These are phyloP conservation scores for Golubevia sp. DNA, from an alignment of 1,284 basidiomycete species.

Conservation along the genomic window DNA sequence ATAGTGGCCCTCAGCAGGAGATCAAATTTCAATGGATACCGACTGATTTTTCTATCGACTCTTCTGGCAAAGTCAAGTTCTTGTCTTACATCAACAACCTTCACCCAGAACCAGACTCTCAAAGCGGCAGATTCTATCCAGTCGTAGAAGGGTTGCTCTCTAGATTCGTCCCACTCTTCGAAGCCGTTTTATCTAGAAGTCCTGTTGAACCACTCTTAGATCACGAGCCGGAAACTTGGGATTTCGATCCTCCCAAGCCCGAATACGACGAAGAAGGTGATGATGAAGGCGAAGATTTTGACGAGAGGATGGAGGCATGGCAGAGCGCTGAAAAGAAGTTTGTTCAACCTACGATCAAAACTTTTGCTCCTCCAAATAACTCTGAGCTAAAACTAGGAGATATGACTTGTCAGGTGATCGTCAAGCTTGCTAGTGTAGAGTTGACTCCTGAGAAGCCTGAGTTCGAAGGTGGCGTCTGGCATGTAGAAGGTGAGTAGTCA, in stretches of 20 bases:
- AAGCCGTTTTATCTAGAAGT: conserved; percentile 67
- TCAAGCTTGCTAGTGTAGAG: conserved; percentile 64
- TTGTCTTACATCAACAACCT: conserved; percentile 69
- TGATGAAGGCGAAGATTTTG: conserved; percentile 2
- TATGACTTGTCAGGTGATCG: conserved; percentile 65
- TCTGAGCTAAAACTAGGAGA: conserved; percentile 62
- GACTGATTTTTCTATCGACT: conserved; percentile 64
- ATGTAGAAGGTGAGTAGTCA: conserved; percentile 62
- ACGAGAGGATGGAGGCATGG: too few species aligned
- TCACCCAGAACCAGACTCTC: conserved; percentile 60
- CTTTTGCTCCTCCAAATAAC: too few species aligned
- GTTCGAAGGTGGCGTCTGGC: conserved; percentile 66
- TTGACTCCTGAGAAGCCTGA: conserved; percentile 65
- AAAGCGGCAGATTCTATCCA: conserved; percentile 55
- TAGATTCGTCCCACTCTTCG: conserved; percentile 66
- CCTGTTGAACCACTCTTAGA: conserved; percentile 2
- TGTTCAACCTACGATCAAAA: too few species aligned
- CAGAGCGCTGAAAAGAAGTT: too few species aligned
- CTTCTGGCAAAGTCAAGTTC: conserved; percentile 58
- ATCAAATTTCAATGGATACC: conserved; percentile 64
- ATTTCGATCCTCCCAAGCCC: not conserved
- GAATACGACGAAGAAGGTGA: conserved; percentile 7
- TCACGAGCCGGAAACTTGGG: not conserved
- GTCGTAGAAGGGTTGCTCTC: conserved; percentile 63
- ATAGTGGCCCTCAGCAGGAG: not conserved